These are phyloP conservation scores for Cornus controversa DNA, from an alignment of 148 eudicot genomes.

Conservation along the genomic window DNA sequence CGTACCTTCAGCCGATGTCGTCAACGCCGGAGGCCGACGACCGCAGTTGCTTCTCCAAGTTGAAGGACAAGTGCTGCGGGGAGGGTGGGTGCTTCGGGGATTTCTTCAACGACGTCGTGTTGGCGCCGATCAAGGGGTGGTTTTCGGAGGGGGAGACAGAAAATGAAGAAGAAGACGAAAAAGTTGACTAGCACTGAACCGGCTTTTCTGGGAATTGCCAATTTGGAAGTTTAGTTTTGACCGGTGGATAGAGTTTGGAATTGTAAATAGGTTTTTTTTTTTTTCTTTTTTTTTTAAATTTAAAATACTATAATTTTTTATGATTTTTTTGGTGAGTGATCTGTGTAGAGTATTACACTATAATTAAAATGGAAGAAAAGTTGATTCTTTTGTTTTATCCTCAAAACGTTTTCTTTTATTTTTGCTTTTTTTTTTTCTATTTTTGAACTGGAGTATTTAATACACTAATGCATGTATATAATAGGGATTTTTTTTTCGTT, in stretches of 20 bases:
- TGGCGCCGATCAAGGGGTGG: not conserved
- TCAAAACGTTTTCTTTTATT: not conserved
- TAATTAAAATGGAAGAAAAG: too few relatives aligned
- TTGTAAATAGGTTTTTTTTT: not conserved
- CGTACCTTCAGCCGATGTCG: constrained; percentile 36
- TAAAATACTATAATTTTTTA: not conserved
- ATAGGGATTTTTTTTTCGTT: too few relatives aligned
- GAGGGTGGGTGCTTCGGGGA: constrained; percentile 25
- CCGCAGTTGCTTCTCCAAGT: constrained; percentile 3
- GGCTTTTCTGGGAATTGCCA: too few relatives aligned
- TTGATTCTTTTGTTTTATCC: not conserved
- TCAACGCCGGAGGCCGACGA: constrained; percentile 12
- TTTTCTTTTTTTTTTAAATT: not conserved
- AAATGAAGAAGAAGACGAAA: not conserved
- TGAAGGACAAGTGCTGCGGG: constrained; percentile 22
- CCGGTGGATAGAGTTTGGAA: constrained; percentile 6
- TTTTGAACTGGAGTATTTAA: too few relatives aligned
- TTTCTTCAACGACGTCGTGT: constrained; percentile 22
- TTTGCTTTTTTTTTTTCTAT: not conserved
- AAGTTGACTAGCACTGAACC: too few relatives aligned
- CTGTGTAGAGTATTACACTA: not conserved
- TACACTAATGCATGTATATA: too few relatives aligned
- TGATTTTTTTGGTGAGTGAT: not conserved
- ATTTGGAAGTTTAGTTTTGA: constrained; percentile 15
- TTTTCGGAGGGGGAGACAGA: not conserved